These are phyloP conservation scores for Coniochaeta hoffmannii DNA, from an alignment of 2,329 filamentous ascomycete genomes.

Conservation along the genomic window DNA sequence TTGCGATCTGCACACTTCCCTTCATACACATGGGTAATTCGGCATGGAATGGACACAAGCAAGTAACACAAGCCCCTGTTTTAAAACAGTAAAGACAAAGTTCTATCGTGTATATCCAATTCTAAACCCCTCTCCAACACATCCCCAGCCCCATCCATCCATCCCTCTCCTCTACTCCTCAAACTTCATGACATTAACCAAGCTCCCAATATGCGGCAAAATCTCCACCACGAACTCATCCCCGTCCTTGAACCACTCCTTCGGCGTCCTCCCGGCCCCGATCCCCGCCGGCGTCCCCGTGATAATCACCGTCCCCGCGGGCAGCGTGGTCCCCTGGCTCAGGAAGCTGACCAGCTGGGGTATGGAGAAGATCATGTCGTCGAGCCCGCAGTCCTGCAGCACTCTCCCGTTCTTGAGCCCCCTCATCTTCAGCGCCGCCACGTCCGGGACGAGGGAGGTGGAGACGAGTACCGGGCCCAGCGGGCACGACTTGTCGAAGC, in stretches of 20 bases:
- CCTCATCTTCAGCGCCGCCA: constrained; percentile 29
- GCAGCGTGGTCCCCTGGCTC: constrained; percentile 35
- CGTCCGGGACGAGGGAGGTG: constrained; percentile 30
- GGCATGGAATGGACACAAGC: too few species aligned
- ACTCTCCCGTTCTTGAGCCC: constrained; percentile 41
- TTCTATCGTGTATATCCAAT: background rate
- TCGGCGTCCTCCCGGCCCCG: constrained; percentile 28
- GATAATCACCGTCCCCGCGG: constrained; percentile 32
- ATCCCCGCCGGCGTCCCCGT: constrained; percentile 36
- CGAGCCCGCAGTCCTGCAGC: constrained; percentile 33
- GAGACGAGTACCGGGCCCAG: constrained; percentile 45
- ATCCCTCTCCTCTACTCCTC: constrained; percentile 20
- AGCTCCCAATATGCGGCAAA: constrained; percentile 31
- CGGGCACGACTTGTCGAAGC: constrained; percentile 49
- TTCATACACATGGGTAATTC: too few species aligned
- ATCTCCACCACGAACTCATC: constrained; percentile 37
- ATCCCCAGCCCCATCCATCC: too few species aligned
- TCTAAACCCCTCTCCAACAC: too few species aligned
- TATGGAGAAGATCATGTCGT: constrained; percentile 46
- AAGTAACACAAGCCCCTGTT: too few species aligned
- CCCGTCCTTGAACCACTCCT: constrained; percentile 25
- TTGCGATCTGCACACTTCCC: too few species aligned
- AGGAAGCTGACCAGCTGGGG: constrained; percentile 33
- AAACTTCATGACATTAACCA: constrained; percentile 29
- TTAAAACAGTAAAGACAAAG: background rate